These are phyloP conservation scores for Acanthamoeba sp. DNA, from an alignment of 208 protist species.

Conservation along the genomic window DNA sequence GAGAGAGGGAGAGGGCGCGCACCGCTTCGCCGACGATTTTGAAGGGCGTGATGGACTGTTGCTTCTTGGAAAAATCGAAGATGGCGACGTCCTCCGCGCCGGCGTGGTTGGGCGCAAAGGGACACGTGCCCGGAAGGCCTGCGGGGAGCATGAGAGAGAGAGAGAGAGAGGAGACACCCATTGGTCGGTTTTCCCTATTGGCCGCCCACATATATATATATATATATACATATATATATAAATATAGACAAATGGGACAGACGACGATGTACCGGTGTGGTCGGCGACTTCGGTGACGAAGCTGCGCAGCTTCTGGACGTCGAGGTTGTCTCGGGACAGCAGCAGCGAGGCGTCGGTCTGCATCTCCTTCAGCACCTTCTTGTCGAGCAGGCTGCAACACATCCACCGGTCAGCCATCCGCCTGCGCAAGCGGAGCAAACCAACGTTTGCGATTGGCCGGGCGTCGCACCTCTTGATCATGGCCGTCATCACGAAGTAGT, in stretches of 20 bases:
- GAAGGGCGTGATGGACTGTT: neutral
- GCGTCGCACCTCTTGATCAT: conserved; percentile 35
- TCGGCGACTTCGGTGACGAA: neutral
- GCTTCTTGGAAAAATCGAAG: conserved; percentile 72
- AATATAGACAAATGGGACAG: no score
- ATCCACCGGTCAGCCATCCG: no score
- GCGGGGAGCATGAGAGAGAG: no score
- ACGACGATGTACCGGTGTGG: no score
- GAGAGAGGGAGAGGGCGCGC: neutral
- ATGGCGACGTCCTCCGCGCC: conserved; percentile 67
- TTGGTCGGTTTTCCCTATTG: no score
- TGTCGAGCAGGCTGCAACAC: neutral
- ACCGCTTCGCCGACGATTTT: neutral
- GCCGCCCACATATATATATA: no score
- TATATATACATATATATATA: no score
- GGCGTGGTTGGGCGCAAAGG: neutral
- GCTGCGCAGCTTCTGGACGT: neutral
- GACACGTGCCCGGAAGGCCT: neutral
- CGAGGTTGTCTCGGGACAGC: neutral
- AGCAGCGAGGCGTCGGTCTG: neutral
- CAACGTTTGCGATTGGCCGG: no score
- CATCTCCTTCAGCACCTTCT: conserved; percentile 30
- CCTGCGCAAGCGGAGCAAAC: no score
- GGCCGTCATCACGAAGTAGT: conserved; percentile 76
- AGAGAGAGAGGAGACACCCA: no score